phyloP scores from a whole-genome alignment of 176 grass and related monocot genomes.

The Rhipidocladum racemiflorum region DNA sequence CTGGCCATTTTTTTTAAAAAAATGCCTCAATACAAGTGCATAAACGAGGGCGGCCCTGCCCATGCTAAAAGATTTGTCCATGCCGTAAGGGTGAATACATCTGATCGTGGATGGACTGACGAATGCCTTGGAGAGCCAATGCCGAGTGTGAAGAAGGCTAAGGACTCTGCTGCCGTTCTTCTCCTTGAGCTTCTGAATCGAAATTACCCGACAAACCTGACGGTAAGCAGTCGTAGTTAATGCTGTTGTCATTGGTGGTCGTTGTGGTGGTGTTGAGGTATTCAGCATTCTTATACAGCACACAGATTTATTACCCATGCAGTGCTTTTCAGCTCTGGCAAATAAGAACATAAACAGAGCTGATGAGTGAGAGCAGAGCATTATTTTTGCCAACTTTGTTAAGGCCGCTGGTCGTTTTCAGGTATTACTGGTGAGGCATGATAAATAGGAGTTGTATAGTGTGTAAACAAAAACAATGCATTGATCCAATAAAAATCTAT shows the following conservation, averaged over 20 bases:
- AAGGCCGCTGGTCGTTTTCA: conserved; percentile 8
- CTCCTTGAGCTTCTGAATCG: conserved; percentile 83
- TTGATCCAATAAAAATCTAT: conserved; percentile 19
- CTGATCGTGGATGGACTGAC: conserved; percentile 82
- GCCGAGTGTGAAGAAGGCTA: conserved; percentile 95
- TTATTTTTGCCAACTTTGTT: conserved; percentile 15
- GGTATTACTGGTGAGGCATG: not conserved
- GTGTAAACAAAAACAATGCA: conserved; percentile 15
- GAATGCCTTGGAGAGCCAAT: conserved; percentile 93
- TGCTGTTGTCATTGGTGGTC: not conserved
- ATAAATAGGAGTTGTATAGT: conserved; percentile 28
- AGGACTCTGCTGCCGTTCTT: conserved; percentile 87
- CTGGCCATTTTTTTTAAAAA: no score
- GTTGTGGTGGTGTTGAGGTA: conserved; percentile 10
- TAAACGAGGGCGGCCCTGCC: conserved; percentile 86
- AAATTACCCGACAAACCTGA: conserved; percentile 50
- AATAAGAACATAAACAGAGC: conserved; percentile 35
- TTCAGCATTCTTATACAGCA: conserved; percentile 41
- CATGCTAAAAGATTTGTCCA: conserved; percentile 95
- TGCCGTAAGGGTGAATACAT: conserved; percentile 79
- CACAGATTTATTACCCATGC: conserved; percentile 38
- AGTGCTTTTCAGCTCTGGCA: conserved; percentile 33
- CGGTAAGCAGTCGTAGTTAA: conserved; percentile 23
- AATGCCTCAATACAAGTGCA: conserved; percentile 89
- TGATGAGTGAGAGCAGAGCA: conserved; percentile 25